phyloP scores from a whole-genome alignment of 495 filamentous ascomycete genomes.

The Penicillium antarcticum region DNA sequence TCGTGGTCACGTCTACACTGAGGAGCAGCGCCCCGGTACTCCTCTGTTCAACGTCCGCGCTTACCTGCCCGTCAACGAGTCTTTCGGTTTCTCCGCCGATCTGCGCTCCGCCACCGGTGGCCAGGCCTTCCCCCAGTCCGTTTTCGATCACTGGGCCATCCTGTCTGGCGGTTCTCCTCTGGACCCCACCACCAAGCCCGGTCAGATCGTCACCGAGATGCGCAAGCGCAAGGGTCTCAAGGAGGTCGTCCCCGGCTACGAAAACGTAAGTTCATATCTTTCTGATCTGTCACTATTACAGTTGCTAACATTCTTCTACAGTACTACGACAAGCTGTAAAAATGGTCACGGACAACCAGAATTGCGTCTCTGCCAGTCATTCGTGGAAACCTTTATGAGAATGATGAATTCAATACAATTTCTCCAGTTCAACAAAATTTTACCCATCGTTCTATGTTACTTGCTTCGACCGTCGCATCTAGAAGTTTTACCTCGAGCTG shows the following conservation, averaged over 20 bases:
- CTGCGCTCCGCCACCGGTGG: constrained; percentile 89
- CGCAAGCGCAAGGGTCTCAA: constrained; percentile 99
- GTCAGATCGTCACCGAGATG: constrained; percentile 80
- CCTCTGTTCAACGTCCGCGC: constrained; percentile 99
- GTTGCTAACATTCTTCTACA: constrained; percentile 55
- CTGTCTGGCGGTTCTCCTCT: constrained; percentile 92
- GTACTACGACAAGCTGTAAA: constrained; percentile 99
- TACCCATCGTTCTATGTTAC: constrained; percentile 15
- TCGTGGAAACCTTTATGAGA: constrained; percentile 46
- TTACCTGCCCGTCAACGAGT: constrained; percentile 99
- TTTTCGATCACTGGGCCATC: constrained; percentile 98
- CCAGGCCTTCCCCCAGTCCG: constrained; percentile 97
- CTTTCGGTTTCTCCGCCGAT: constrained; percentile 98
- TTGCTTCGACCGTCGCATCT: constrained; percentile 15
- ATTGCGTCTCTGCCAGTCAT: constrained; percentile 32
- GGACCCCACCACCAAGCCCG: constrained; percentile 80
- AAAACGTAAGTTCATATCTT: constrained; percentile 72
- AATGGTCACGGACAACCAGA: constrained; percentile 34
- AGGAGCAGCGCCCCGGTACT: constrained; percentile 97
- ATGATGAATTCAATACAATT: constrained; percentile 52
- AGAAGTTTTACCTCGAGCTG: constrained; percentile 10
- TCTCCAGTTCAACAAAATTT: constrained; percentile 38
- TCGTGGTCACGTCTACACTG: constrained; percentile 97
- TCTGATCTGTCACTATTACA: not conserved
- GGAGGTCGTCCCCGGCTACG: constrained; percentile 81